Percentiles rank a stretch among this genome's conserved stretches.
These are phyloP conservation scores for Onygenales sp. DNA, from an alignment of 2,329 filamentous ascomycete genomes.

Conservation along the genomic window DNA sequence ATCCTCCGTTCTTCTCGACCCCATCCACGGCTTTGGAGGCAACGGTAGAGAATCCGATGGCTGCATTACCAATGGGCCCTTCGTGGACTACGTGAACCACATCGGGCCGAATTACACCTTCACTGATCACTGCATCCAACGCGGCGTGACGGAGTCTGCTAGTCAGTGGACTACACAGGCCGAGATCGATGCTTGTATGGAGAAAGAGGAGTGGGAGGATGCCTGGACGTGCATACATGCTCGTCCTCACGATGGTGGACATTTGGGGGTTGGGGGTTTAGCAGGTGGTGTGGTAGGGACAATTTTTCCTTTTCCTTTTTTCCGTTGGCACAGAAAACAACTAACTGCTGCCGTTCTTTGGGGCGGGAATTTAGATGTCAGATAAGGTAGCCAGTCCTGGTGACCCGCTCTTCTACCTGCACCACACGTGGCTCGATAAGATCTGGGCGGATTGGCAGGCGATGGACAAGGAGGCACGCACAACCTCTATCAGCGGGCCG, in stretches of 20 bases:
- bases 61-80: constrained; percentile 1
- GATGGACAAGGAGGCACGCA: not conserved
- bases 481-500: not conserved
- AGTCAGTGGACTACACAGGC: not conserved
- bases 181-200: not conserved
- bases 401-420: constrained; percentile 36
- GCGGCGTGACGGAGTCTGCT: not conserved
- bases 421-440: constrained; percentile 36
- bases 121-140: constrained; percentile 1
- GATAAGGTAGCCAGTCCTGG: constrained; percentile 17
- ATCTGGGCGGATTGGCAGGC: constrained; percentile 40
- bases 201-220: not conserved
- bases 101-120: not conserved
- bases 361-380: not conserved
- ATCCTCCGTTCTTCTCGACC: not conserved
- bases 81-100: not conserved
- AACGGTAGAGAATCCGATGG: not conserved
- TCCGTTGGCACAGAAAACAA: too few relatives aligned
- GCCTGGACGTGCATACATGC: not conserved
- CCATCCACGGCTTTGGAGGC: constrained; percentile 1
- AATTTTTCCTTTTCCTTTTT: not conserved
- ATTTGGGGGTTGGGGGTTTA: not conserved
- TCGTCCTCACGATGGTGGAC: not conserved
- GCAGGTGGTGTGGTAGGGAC: not conserved
- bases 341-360: not conserved